These are phyloP conservation scores for Tardiomyces blankii DNA, from an alignment of 1,139 yeast genomes.

Conservation along the genomic window DNA sequence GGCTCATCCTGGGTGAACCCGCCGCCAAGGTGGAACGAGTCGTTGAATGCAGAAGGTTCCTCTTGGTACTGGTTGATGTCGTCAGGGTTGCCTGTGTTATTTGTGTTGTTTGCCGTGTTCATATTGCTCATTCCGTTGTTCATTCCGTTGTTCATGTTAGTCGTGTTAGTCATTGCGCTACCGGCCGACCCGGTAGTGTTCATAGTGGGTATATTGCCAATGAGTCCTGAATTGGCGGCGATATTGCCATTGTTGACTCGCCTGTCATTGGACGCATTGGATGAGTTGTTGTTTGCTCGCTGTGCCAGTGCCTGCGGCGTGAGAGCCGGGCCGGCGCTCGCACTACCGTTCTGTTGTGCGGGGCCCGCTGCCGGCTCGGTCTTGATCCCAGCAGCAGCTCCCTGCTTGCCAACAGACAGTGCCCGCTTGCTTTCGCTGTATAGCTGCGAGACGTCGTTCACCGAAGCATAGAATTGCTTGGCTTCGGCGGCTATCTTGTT, in stretches of 20 bases:
- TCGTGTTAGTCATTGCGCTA: no score
- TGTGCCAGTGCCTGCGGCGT: conserved; percentile 5
- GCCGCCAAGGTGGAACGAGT: background rate
- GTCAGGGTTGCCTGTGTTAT: background rate
- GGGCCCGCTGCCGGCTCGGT: conserved; percentile 5
- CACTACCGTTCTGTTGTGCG: background rate
- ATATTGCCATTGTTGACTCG: no score
- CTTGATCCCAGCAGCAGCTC: conserved; percentile 1
- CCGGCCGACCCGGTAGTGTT: no score
- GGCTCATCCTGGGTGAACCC: conserved; percentile 3
- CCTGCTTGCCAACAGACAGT: conserved; percentile 3
- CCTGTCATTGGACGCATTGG: no score
- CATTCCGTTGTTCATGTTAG: no score
- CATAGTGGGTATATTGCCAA: no score
- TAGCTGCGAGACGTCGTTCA: conserved; percentile 6
- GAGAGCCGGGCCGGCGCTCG: conserved; percentile 3
- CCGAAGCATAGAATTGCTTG: conserved; percentile 5
- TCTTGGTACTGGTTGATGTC: background rate
- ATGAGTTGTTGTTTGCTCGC: conserved; percentile 2
- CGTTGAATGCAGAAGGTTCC: background rate
- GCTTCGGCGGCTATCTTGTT: conserved; percentile 5
- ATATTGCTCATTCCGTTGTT: no score
- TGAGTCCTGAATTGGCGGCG: no score
- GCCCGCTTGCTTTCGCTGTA: conserved; percentile 5
- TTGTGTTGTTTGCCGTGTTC: no score